Percentiles rank a stretch among this genome's conserved stretches.
Evolutionary conservation across 2,329 filamentous ascomycete species (phyloP).

Genomic region (Pseudocercospora macadamiae): DNA sequence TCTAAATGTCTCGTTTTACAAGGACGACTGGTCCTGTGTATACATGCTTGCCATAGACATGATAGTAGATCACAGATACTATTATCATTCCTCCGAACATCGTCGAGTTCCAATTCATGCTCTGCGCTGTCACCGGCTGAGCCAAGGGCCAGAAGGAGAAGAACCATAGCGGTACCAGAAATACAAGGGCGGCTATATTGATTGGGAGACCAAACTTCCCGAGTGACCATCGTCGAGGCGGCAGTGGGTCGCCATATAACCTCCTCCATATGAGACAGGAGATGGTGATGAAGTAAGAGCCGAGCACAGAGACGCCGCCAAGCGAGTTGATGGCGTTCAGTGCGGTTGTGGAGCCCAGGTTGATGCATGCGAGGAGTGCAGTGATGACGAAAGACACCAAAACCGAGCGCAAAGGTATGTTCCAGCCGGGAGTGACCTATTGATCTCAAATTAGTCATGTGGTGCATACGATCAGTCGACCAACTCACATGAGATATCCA

Average conservation of each 20-base stretch:
- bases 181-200: constrained; percentile 25
- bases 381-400: constrained; percentile 19
- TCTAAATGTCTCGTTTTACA: constrained; percentile 19
- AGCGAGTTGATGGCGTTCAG: constrained; percentile 44
- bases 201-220: constrained; percentile 24
- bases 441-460: neutral
- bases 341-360: constrained; percentile 43
- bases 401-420: constrained; percentile 33
- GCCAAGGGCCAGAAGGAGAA: constrained; percentile 31
- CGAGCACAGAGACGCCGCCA: constrained; percentile 38
- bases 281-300: constrained; percentile 27
- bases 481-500: constrained; percentile 10
- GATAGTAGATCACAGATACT: constrained; percentile 23
- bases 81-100: constrained; percentile 27
- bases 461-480: neutral
- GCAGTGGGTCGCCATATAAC: constrained; percentile 22
- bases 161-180: constrained; percentile 28
- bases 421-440: constrained; percentile 4
- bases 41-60: constrained; percentile 20
- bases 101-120: constrained; percentile 10
- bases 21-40: constrained; percentile 25
- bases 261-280: constrained; percentile 28
- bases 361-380: constrained; percentile 28
- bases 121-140: constrained; percentile 15
- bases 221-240: constrained; percentile 28